Evolutionary conservation across 352 stramenopile genomes (phyloP), one percentile per base, ranked within the genome.

Genomic region (Plasmopara muralis): DNA sequence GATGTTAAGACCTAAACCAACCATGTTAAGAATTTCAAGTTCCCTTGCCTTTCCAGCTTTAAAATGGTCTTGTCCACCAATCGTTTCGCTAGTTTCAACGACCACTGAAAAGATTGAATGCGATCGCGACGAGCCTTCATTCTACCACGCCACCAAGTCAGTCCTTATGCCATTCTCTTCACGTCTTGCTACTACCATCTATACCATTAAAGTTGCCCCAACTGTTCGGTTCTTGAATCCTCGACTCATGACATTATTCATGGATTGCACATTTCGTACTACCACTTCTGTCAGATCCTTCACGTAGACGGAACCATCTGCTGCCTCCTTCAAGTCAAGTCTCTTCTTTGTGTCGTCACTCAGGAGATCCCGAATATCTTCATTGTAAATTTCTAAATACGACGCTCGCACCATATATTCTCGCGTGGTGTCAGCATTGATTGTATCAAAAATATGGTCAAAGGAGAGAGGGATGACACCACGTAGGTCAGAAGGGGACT

Each of bases 361-460:
- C 9, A 98, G 72, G 13, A 97, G 60, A 60, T 98, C 93, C 16
- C 83, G 75, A 44, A 98, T 96, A 48, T 95, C 85, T 51, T 98
- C 92, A 53, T 98, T 97, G 77, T 98, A 98, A 44, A 98, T 97
- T 60, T 98, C 92, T 16, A 98, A 69, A 63, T 96, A 97, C 42
- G 85, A 97, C 33, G 77, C 83, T 45, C 83, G 74, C 6, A 89
- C 78, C 83, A 89, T 91, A 55, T 93, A 89, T 47, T 93, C 80
- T 9, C 68, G 64, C 5, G 60, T 72, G 8, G 66, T 66, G 37
- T 93, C 79, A 16, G 79, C 66, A 37, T 73, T 72, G 47, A 94
- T 92, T 15, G 77, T 89, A 34, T 94, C 81, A 39, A 94, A 94
- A 50, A 94, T 87, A 53, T 94, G 82, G 52, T 91, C 80, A 57